phyloP scores from a whole-genome alignment of 352 stramenopile species.

The Globisporangium alternatum region DNA sequence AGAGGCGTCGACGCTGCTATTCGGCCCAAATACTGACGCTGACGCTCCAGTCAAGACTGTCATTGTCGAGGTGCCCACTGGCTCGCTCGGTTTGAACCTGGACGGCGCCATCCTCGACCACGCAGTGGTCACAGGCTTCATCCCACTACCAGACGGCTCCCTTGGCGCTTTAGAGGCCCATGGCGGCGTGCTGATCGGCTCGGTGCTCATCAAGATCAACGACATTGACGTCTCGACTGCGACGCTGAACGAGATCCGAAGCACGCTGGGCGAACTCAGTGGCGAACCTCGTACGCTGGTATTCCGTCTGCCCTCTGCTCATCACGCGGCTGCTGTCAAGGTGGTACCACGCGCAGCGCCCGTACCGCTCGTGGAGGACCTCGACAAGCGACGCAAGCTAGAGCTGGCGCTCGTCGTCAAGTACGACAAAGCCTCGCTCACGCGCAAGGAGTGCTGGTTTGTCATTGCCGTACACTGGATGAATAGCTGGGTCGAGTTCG shows the following conservation, averaged over 20 bases:
- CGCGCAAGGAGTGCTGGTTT: conserved; percentile 74
- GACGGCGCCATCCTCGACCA: conserved; percentile 31
- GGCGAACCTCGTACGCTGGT: conserved; percentile 32
- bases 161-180: conserved; percentile 39
- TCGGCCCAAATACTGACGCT: conserved; percentile 13
- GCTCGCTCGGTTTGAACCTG: conserved; percentile 56
- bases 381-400: conserved; percentile 44
- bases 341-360: conserved; percentile 22
- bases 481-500: conserved; percentile 57
- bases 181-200: conserved; percentile 37
- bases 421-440: conserved; percentile 49
- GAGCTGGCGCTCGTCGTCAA: conserved; percentile 58
- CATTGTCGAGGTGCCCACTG: conserved; percentile 40
- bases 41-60: conserved; percentile 29
- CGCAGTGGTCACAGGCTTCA: conserved; percentile 63
- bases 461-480: conserved; percentile 62
- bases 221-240: conserved; percentile 47
- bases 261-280: conserved; percentile 32
- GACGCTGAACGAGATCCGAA: conserved; percentile 41
- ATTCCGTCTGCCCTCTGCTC: conserved; percentile 37
- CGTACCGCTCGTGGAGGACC: conserved; percentile 41
- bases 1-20: conserved; percentile 15
- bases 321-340: conserved; percentile 10
- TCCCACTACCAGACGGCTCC: conserved; percentile 47
- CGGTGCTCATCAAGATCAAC: conserved; percentile 62